Percentiles rank a stretch among this genome's conserved stretches.
Evolutionary conservation across 257 asterid genomes (phyloP).

Genomic region (Penstemon barbatus): DNA sequence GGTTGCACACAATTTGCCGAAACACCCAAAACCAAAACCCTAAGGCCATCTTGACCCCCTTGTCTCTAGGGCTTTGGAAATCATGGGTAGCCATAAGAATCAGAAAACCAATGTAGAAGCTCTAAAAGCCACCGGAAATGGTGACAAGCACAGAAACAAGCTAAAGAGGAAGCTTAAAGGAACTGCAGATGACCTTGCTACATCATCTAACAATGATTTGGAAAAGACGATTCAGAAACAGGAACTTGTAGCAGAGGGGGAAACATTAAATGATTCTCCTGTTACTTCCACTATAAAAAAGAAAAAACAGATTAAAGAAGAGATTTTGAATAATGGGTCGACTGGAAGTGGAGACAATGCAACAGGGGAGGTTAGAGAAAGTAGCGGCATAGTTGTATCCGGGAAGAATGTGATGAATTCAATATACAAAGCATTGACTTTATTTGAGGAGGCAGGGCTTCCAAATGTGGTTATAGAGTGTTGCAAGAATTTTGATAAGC

Average conservation of each 20-base stretch:
- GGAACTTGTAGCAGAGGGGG: conserved; percentile 28
- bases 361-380: conserved; percentile 49
- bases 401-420: conserved; percentile 65
- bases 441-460: conserved; percentile 70
- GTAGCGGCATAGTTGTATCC: conserved; percentile 63
- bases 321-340: conserved; percentile 21
- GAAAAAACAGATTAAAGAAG: conserved; percentile 33
- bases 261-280: conserved; percentile 22
- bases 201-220: conserved; percentile 40
- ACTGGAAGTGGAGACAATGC: conserved; percentile 19
- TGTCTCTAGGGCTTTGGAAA: neutral
- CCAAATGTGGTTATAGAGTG: conserved; percentile 66
- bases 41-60: too few relatives aligned
- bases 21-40: too few relatives aligned
- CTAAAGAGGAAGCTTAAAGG: conserved; percentile 67
- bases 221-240: conserved; percentile 36
- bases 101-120: conserved; percentile 34
- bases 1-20: too few relatives aligned
- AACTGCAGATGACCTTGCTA: conserved; percentile 36
- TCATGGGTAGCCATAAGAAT: conserved; percentile 43
- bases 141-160: conserved; percentile 52
- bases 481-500: conserved; percentile 81
- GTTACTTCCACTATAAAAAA: conserved; percentile 32
- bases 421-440: conserved; percentile 60
- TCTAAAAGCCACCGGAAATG: conserved; percentile 32